These are phyloP conservation scores for Lipomyces spencermartinsiae DNA, from an alignment of 805 yeast genomes.

Conservation along the genomic window DNA sequence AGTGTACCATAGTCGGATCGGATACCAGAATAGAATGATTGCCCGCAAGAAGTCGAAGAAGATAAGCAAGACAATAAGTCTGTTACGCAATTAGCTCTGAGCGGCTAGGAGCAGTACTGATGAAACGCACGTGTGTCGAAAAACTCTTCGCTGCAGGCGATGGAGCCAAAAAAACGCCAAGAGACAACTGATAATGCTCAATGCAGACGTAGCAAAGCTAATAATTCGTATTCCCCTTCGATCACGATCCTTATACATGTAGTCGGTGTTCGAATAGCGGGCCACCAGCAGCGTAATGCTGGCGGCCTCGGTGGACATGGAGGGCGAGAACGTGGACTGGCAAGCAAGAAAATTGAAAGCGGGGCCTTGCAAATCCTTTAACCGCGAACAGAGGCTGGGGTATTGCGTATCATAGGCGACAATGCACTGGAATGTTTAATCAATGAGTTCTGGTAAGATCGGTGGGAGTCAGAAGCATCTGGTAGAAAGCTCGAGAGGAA, in stretches of 20 bases:
- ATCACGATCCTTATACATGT: constrained; percentile 13
- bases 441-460: neutral
- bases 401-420: neutral
- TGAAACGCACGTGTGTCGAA: constrained; percentile 39
- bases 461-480: neutral
- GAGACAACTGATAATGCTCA: constrained; percentile 61
- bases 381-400: neutral
- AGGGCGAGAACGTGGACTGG: constrained; percentile 7
- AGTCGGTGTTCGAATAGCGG: constrained; percentile 3
- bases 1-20: constrained; percentile 46
- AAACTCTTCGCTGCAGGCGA: constrained; percentile 41
- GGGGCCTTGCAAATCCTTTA: neutral
- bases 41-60: constrained; percentile 79
- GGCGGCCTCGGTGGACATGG: constrained; percentile 5
- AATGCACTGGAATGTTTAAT: neutral
- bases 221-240: constrained; percentile 29
- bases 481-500: neutral
- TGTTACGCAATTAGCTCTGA: constrained; percentile 55
- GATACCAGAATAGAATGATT: constrained; percentile 68
- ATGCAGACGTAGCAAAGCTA: constrained; percentile 49
- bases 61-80: constrained; percentile 70
- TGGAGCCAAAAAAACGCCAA: constrained; percentile 62
- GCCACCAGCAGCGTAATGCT: constrained; percentile 5
- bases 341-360: neutral
- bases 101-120: neutral